Evolutionary conservation across 306 rosid species (phyloP), one percentile per base, ranked within the genome.

Genomic region (Lotus japonicus): DNA sequence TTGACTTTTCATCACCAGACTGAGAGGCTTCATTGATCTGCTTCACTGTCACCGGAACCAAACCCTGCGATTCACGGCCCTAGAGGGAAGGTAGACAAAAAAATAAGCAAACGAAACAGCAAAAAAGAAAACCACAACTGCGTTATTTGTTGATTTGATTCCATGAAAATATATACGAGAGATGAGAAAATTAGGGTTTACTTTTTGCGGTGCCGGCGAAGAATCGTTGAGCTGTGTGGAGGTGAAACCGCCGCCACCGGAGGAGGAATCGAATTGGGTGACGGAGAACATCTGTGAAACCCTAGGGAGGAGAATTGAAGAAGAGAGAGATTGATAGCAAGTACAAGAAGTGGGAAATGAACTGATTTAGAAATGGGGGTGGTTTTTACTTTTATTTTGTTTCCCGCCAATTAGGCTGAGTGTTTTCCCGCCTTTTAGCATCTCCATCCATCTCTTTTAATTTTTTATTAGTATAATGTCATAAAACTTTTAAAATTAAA

Each of bases 21-120:
- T 90, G 95, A 53, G 84, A 64, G 2, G 96, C 89, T 65, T 90
- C 96, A 13, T 96, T 87, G 8, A 95, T 84, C 87, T 88, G 92
- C 85, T 95, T 95, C 73, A 88, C 95, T 4, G 97, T 90, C 78
- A 88, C 86, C 6, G 97, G 99, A 80, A 88, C 61, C 79, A 90
- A 55, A 51, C 97, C 97, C 60, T 84, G 92, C 51, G 80, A 63
- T 6, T 85, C 90, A 2, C 96, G 95, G 70, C 74, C 68, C 96
- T 95, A 68, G 66, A 43, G 26, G 17, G 6, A 51, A 8, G 5
- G 5, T 5, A 4, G 57, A 21, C 48, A 4, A 2, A 3, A 26
- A 26, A 26, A 26, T 3, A 57, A 55, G 3, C 26, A 36, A 43
- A 1, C 66, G 4, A 70, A 79, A 57, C 35, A 44, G 7, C 2